These are phyloP conservation scores for Blastobotrys peoriensis DNA, from an alignment of 805 yeast genomes.

Conservation along the genomic window DNA sequence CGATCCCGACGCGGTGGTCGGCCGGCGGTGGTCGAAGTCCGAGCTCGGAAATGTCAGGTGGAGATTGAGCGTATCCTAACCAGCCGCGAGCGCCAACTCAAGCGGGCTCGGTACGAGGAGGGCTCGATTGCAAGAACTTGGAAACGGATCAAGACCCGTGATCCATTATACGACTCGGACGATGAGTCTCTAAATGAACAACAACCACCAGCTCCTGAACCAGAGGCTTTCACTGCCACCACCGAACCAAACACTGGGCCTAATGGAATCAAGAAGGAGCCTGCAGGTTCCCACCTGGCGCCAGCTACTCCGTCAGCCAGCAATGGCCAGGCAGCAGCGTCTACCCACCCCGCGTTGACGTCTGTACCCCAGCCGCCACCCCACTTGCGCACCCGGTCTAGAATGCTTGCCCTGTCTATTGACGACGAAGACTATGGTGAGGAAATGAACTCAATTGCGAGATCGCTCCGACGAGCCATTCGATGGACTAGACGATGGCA, in stretches of 20 bases:
- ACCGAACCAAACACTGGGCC: background rate
- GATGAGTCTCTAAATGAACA: constrained; percentile 22
- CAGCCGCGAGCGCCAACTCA: constrained; percentile 19
- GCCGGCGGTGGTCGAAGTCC: constrained; percentile 9
- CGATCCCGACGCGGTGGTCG: background rate
- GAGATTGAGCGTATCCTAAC: constrained; percentile 22
- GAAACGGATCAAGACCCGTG: constrained; percentile 25
- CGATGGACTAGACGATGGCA: constrained; percentile 25
- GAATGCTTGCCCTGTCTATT: constrained; percentile 3
- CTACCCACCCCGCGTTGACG: background rate
- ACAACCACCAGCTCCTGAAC: constrained; percentile 11
- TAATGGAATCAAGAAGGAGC: constrained; percentile 1
- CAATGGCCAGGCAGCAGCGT: constrained; percentile 1
- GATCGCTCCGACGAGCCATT: constrained; percentile 22
- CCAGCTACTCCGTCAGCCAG: background rate
- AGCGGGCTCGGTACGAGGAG: constrained; percentile 16
- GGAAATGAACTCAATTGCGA: constrained; percentile 18
- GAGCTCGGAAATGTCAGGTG: constrained; percentile 10
- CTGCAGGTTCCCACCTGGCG: background rate
- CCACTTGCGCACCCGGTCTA: background rate
- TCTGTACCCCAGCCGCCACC: background rate
- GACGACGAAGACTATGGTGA: constrained; percentile 25
- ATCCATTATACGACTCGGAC: constrained; percentile 32
- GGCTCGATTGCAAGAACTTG: constrained; percentile 27
- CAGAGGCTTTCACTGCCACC: background rate